These are phyloP conservation scores for Hemerocallis citrina DNA, from an alignment of 106 monocot species.

Conservation along the genomic window DNA sequence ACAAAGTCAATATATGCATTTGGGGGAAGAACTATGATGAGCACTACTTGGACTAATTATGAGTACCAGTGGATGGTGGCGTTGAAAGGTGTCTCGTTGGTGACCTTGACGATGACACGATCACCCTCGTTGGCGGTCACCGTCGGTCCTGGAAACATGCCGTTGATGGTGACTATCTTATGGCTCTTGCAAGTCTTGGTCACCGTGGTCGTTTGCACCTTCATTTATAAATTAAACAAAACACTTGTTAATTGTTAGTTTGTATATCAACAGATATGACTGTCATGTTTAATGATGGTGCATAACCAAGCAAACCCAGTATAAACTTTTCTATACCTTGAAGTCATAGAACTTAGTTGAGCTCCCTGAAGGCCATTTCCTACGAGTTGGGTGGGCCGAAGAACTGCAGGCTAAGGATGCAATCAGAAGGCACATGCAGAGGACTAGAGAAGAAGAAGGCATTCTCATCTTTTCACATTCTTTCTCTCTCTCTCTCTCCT, in stretches of 20 bases:
- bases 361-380: not conserved
- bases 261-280: not conserved
- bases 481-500: not conserved
- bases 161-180: slow-evolving; percentile 30
- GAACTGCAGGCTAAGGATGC: not conserved
- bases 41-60: not conserved
- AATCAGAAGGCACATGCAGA: not conserved
- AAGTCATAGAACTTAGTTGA: slow-evolving; percentile 3
- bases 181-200: slow-evolving; percentile 38
- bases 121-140: slow-evolving; percentile 42
- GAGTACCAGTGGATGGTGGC: slow-evolving; percentile 46
- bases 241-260: not conserved
- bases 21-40: not conserved
- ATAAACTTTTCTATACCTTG: not conserved
- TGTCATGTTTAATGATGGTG: not conserved
- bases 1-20: not conserved
- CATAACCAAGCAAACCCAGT: no score
- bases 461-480: no score
- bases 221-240: not conserved
- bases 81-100: slow-evolving; percentile 34
- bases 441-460: not conserved
- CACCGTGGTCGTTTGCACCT: slow-evolving; percentile 24
- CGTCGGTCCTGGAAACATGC: slow-evolving; percentile 34
- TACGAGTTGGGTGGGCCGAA: no score
- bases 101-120: slow-evolving; percentile 42